phyloP scores from a whole-genome alignment of 1,139 yeast species.

The Lodderomyces margitis region DNA sequence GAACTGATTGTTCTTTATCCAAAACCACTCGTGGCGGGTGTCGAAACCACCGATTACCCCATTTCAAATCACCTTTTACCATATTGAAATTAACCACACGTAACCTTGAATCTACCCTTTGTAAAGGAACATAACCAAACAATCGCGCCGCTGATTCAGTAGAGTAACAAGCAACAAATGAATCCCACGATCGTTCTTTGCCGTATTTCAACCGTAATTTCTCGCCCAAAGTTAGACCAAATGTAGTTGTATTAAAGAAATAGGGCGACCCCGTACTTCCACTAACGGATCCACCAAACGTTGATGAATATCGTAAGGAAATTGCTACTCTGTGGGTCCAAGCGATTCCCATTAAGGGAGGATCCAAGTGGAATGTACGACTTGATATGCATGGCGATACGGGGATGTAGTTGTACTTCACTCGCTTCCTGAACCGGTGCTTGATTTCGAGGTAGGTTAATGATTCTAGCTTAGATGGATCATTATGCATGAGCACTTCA shows the following conservation, averaged over 20 bases:
- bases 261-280: constrained; percentile 2
- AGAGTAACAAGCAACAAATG: constrained; percentile 7
- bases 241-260: constrained; percentile 5
- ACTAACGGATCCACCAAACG: constrained; percentile 1
- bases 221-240: constrained; percentile 7
- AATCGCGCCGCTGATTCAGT: constrained; percentile 5
- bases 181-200: constrained; percentile 3
- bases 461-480: neutral
- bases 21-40: neutral
- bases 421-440: neutral
- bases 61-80: neutral
- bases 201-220: constrained; percentile 4
- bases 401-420: constrained; percentile 8
- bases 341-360: constrained; percentile 7
- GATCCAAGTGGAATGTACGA: constrained; percentile 1
- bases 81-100: constrained; percentile 6
- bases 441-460: constrained; percentile 9
- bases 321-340: constrained; percentile 8
- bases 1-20: constrained; percentile 1
- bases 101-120: neutral
- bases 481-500: constrained; percentile 4
- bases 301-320: constrained; percentile 5
- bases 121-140: constrained; percentile 5
- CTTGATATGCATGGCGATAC: constrained; percentile 12
- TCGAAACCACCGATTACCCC: constrained; percentile 1